A percentile compares a stretch with the other conserved stretches of the same genome.
Evolutionary conservation across 2,329 filamentous ascomycete species (phyloP).

Genomic region (Aspergillus fijiensis): DNA sequence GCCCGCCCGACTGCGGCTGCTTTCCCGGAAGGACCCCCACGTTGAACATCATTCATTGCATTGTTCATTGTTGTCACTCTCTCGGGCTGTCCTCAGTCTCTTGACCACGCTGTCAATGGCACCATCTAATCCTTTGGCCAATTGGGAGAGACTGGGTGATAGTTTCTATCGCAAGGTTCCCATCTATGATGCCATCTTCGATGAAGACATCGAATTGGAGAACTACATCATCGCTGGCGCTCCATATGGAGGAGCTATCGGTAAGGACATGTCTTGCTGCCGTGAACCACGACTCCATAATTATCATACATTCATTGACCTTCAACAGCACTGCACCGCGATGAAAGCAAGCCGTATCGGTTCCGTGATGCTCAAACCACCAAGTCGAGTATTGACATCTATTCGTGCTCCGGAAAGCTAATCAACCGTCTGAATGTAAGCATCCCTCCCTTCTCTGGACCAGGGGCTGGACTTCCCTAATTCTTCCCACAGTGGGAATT

Average conservation of each 20-base stretch:
- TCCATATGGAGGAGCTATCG: slow-evolving; percentile 88
- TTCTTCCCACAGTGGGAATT: slow-evolving; percentile 70
- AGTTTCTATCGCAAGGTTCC: slow-evolving; percentile 94
- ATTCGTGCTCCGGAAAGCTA: slow-evolving; percentile 86
- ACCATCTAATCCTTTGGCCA: slow-evolving; percentile 68
- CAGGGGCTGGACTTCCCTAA: background rate
- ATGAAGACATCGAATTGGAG: slow-evolving; percentile 89
- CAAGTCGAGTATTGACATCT: slow-evolving; percentile 88
- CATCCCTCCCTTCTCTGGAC: background rate
- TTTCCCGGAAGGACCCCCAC: slow-evolving; percentile 12
- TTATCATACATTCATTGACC: slow-evolving; percentile 10
- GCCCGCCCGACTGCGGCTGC: background rate
- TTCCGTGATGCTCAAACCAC: slow-evolving; percentile 69
- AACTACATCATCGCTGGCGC: slow-evolving; percentile 90
- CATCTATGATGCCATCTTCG: slow-evolving; percentile 90
- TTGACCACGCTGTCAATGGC: slow-evolving; percentile 38
- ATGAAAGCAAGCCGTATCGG: slow-evolving; percentile 79
- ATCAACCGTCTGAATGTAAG: slow-evolving; percentile 71
- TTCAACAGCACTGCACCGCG: slow-evolving; percentile 75
- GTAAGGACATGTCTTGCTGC: slow-evolving; percentile 52
- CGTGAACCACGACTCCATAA: background rate
- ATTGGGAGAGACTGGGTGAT: slow-evolving; percentile 92
- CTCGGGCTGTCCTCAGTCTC: background rate
- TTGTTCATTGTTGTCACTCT: background rate
- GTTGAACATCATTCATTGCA: slow-evolving; percentile 9